phyloP scores from a whole-genome alignment of 1,139 yeast species.

The Kluyveromyces sp. region DNA sequence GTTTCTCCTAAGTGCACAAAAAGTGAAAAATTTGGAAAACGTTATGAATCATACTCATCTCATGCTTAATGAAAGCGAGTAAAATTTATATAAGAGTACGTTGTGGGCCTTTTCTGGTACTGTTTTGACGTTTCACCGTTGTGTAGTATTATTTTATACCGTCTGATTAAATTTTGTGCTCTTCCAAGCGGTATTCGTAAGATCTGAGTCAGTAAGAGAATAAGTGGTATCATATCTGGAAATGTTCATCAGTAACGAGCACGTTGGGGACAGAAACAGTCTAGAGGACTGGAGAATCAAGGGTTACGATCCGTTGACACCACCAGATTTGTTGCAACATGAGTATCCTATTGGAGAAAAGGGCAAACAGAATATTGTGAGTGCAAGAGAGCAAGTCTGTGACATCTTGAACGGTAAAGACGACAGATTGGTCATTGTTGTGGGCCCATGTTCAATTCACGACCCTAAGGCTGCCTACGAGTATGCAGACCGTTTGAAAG shows the following conservation, averaged over 20 bases:
- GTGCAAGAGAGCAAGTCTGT: conserved; percentile 72
- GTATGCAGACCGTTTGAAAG: conserved; percentile 62
- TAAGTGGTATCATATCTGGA: conserved; percentile 7
- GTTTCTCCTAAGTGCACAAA: background rate
- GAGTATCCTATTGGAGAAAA: conserved; percentile 67
- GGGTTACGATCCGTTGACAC: conserved; percentile 91
- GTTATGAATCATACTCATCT: background rate
- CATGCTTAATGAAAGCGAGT: background rate
- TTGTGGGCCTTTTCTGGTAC: background rate
- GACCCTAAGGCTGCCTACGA: conserved; percentile 91
- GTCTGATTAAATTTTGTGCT: no score
- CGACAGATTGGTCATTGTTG: conserved; percentile 73
- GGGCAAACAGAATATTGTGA: conserved; percentile 54
- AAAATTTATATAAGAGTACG: background rate
- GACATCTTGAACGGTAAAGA: conserved; percentile 67
- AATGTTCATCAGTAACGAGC: conserved; percentile 80
- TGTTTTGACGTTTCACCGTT: background rate
- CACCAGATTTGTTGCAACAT: conserved; percentile 90
- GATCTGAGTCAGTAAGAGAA: background rate
- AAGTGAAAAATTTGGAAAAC: background rate
- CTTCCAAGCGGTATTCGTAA: no score
- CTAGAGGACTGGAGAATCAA: conserved; percentile 89
- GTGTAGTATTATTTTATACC: background rate
- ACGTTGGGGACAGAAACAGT: conserved; percentile 74
- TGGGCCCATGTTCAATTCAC: conserved; percentile 96